phyloP scores from a whole-genome alignment of 371 early-diverging fungal species.

The Circinella umbellata region DNA sequence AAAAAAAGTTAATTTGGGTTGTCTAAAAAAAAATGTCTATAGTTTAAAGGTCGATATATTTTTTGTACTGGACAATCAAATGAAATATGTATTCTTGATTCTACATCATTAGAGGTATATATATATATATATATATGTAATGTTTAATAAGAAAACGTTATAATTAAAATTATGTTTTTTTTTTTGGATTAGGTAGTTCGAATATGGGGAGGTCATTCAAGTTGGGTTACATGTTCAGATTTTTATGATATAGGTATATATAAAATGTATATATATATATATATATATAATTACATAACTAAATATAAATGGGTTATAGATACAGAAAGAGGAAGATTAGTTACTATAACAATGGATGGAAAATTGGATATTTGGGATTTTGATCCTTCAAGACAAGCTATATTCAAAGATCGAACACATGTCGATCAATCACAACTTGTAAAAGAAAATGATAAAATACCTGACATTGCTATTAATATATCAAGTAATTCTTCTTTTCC shows the following conservation, averaged over 20 bases:
- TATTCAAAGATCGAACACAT: conserved; percentile 41
- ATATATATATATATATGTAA: not conserved
- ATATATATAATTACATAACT: not conserved
- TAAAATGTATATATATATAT: not conserved
- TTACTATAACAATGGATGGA: conserved; percentile 53
- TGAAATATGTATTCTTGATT: conserved; percentile 51
- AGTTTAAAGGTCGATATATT: conserved; percentile 43
- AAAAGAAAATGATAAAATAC: conserved; percentile 18
- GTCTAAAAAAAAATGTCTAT: no score
- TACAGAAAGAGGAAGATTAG: conserved; percentile 25
- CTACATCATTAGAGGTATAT: conserved; percentile 54
- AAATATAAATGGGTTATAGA: conserved; percentile 13
- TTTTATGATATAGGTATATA: conserved; percentile 60
- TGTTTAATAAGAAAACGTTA: not conserved
- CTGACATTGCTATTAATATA: conserved; percentile 32
- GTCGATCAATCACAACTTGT: conserved; percentile 22
- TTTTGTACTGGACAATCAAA: conserved; percentile 53
- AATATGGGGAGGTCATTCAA: conserved; percentile 69
- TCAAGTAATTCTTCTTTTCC: conserved; percentile 23
- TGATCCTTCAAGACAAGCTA: conserved; percentile 42
- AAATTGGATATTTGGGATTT: conserved; percentile 56
- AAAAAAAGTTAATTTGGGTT: no score
- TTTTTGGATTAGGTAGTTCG: conserved; percentile 49
- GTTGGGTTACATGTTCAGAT: conserved; percentile 68
- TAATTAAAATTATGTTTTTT: not conserved